Evolutionary conservation across 1,284 basidiomycete genomes (phyloP).

Genomic region (Malassezia equina): DNA sequence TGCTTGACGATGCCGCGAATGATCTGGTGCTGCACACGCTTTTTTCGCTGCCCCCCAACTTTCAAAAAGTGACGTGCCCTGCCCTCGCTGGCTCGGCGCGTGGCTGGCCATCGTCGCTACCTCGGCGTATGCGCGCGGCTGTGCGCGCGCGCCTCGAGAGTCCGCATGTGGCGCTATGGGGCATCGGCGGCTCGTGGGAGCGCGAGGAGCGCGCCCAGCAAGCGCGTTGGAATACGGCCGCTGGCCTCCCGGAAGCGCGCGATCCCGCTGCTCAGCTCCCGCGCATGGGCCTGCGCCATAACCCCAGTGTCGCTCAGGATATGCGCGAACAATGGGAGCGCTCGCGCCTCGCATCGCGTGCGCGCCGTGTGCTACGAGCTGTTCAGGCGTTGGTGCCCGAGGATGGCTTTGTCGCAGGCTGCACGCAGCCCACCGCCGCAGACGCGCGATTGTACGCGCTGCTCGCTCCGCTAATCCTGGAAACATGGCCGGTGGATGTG

Average conservation of each 20-base stretch:
- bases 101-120: constrained; percentile 22
- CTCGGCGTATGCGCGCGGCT: constrained; percentile 27
- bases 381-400: constrained; percentile 12
- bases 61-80: constrained; percentile 23
- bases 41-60: constrained; percentile 32
- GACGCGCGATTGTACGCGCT: constrained; percentile 26
- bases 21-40: constrained; percentile 32
- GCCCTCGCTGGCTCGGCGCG: not conserved
- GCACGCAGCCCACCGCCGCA: constrained; percentile 11
- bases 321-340: constrained; percentile 15
- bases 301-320: not conserved
- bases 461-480: constrained; percentile 26
- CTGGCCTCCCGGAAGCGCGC: constrained; percentile 19
- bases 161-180: constrained; percentile 22
- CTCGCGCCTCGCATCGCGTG: constrained; percentile 14
- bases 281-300: not conserved
- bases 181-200: constrained; percentile 26
- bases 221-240: constrained; percentile 21
- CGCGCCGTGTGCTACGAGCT: constrained; percentile 20
- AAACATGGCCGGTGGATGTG: constrained; percentile 17
- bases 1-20: constrained; percentile 27
- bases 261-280: constrained; percentile 16
- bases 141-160: constrained; percentile 26
- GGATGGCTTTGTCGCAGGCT: not conserved
- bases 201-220: constrained; percentile 16